phyloP scores from a whole-genome alignment of 768 basidiomycete species.

The Tylopilus felleus region DNA sequence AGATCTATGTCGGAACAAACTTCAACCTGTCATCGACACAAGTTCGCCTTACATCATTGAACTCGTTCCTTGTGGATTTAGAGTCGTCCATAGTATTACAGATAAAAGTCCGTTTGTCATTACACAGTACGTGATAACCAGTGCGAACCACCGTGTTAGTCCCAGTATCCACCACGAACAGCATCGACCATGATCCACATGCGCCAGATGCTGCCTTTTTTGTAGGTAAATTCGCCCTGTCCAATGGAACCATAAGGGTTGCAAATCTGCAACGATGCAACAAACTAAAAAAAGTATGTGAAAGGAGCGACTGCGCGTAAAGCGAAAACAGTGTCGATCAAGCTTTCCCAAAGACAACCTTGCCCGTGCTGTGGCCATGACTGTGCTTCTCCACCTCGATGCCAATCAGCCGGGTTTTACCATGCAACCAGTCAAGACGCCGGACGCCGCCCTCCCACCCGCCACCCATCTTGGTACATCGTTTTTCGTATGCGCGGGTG shows the following conservation, averaged over 20 bases:
- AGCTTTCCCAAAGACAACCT: conserved; percentile 45
- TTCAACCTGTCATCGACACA: too few species aligned
- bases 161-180: conserved; percentile 16
- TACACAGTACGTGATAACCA: conserved; percentile 4
- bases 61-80: too few species aligned
- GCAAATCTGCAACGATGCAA: not conserved
- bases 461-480: conserved; percentile 60
- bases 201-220: conserved; percentile 9
- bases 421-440: conserved; percentile 62
- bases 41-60: too few species aligned
- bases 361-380: conserved; percentile 40
- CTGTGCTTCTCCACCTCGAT: conserved; percentile 53
- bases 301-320: conserved; percentile 6
- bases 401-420: conserved; percentile 57
- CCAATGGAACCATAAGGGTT: conserved; percentile 2
- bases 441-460: conserved; percentile 70
- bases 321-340: conserved; percentile 19
- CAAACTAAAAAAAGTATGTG: not conserved
- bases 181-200: conserved; percentile 11
- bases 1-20: too few species aligned
- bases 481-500: conserved; percentile 57
- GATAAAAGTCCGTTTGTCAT: too few species aligned
- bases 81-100: too few species aligned
- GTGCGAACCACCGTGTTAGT: conserved; percentile 8
- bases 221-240: not conserved